Evolutionary conservation across 495 filamentous ascomycete genomes (phyloP), one percentile per base, ranked within the genome.

Genomic region (Letharia columbiana): DNA sequence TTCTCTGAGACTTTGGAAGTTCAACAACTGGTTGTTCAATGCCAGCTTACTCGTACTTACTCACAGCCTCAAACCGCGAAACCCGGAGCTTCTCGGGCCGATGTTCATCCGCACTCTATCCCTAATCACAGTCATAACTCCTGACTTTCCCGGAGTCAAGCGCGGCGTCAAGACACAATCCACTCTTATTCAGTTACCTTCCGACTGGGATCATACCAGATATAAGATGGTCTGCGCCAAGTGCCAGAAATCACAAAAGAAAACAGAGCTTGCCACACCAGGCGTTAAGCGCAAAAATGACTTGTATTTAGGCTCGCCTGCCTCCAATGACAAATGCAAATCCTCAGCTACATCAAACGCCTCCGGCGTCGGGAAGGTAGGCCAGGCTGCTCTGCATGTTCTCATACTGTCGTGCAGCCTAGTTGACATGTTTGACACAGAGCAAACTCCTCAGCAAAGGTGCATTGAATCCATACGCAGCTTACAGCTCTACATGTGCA

Each of bases 231-330:
- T 90, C 61, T 90, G 87, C 77, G 73, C 79, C 63, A 87, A 87
- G 79, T 90, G 87, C 69, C 79, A 84, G 68, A 86, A 85, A 68
- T 81, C 83, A 42, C 75, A 81, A 61, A 85, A 86, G 75, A 73
- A 77, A 57, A 89, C 87, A 31, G 79, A 84, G 39, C 82, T 90
- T 57, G 85, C 85, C 65, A 89, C 87, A 1, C 87, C 87, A 0
- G 81, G 80, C 42, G 87, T 90, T 69, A 89, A 90, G 73, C 84
- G 83, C 73, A 88, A 87, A 76, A 83, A 75, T 72, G 87, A 90
- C 47, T 84, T 89, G 79, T 90, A 90, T 78, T 83, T 86, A 71
- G 87, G 87, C 61, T 89, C 86, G 1, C 76, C 84, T 3, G 79
- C 80, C 42, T 69, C 68, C 33, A 58, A 60, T 31, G 65, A 66